Base-by-base conservation (phyloP, 495 filamentous ascomycete genomes). In the Penicillium samsonianum region DNA sequence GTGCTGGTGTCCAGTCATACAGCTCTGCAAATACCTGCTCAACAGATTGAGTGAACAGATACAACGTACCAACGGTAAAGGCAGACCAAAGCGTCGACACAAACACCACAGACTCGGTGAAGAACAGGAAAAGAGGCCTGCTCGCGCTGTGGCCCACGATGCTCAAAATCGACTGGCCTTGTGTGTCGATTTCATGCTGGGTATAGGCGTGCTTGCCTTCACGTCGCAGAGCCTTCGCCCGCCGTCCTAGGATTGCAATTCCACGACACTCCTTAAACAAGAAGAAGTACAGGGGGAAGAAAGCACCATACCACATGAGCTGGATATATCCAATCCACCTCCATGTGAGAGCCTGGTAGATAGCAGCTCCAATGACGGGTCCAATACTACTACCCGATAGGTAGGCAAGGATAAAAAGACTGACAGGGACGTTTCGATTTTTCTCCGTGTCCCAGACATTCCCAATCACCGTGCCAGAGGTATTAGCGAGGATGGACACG, bases 91-190 rank as follows among this genome's bases (percentile, higher is more conserved):
- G 57, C 3, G 75, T 76, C 46, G 71, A 75, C 41, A 76, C 67
- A 33, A 82, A 78, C 4, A 84, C 75, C 8, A 85, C 82, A 0
- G 72, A 71, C 61, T 84, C 82, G 19, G 80, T 84, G 57, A 67
- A 72, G 19, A 84, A 74, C 44, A 85, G 62, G 25, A 72, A 51
- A 5, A 76, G 22, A 9, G 81, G 81, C 1, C 79, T 71, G 19
- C 64, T 53, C 10, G 75, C 64, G 46, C 68, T 71, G 16, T 61
- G 62, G 22, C 40, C 51, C 19, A 76, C 49, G 9, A 70, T 58
- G 20, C 53, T 47, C 38, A 58, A 14, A 41, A 67, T 52, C 22
- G 64, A 64, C 17, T 57, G 61, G 5, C 58, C 64, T 26, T 65
- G 59, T 26, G 54, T 61, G 35, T 77, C 59, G 19, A 76, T 67